Evolutionary conservation across 768 basidiomycete genomes (phyloP), one percentile per base, ranked within the genome.

Genomic region (Xerocomus potaroensis): DNA sequence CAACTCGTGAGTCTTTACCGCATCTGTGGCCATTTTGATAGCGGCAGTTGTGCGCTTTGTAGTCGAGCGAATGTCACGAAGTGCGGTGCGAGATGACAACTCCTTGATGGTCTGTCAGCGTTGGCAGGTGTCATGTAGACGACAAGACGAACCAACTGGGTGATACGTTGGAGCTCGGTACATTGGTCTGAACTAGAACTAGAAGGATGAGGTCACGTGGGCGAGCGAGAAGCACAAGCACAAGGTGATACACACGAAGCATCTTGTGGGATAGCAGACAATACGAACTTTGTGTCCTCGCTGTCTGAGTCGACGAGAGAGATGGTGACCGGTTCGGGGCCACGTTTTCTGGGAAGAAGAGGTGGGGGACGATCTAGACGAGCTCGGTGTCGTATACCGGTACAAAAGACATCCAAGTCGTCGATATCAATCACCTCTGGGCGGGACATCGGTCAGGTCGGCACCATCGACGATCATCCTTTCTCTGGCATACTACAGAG

Each of bases 351-450:
- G 16, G 4, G 32, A 3, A 36, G 58, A 0, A 54, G 56, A 0
- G 58, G 53, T 0, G 43, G 38, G 5, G 49, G 34, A 18, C 48
- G 52, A 6, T 63, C 51, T 6, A 50, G 46, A 41, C 54, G 58
- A 1, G 54, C 24, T 33, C 48, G 49, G 26, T 53, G 54, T 7
- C 47, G 51, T 4, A 53, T 39, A 19, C 63, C 58, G 0, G 56
- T 56, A 35, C 49, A 59, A 6, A 50, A 45, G 1, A 65, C 15
- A 34, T 63, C 54, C 18, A 40, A 5, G 15, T 58, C 61, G 35
- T 65, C 63, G 41, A 65, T 53, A 35, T 65, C 63, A 8, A 65
- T 67, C 4, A 54, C 45, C 33, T 58, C 14, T 48, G 32, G 44
- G 41, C 26, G 10, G 19, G 31, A 21, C 29, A 32, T 56, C 45